A percentile compares a stretch with the other conserved stretches of the same genome.
phyloP scores from a whole-genome alignment of 2,329 filamentous ascomycete species.

The Fusarium algeriense region DNA sequence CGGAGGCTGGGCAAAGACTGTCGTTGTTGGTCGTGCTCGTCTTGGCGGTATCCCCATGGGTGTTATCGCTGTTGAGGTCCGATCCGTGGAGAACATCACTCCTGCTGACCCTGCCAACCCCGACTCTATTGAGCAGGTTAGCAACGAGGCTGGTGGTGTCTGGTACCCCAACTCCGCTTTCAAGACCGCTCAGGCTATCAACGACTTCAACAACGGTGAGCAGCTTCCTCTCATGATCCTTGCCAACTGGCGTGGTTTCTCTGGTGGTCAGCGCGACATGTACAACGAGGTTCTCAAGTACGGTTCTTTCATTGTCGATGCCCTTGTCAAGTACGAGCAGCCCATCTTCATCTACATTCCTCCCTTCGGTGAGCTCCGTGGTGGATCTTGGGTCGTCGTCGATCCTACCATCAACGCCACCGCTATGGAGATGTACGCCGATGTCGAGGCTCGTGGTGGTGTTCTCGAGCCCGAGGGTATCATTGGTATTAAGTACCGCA shows the following conservation, averaged over 20 bases:
- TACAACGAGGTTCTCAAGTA: slow-evolving; percentile 99
- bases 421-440: slow-evolving; percentile 99
- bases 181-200: slow-evolving; percentile 99
- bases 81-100: slow-evolving; percentile 95
- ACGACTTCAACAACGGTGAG: slow-evolving; percentile 99
- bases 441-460: slow-evolving; percentile 93
- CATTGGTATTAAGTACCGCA: slow-evolving; percentile 97
- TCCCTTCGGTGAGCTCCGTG: slow-evolving; percentile 94
- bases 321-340: slow-evolving; percentile 98
- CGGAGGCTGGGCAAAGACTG: slow-evolving; percentile 95
- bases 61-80: slow-evolving; percentile 97
- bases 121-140: slow-evolving; percentile 96
- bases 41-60: slow-evolving; percentile 97
- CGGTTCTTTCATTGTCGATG: slow-evolving; percentile 98
- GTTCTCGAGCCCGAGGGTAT: slow-evolving; percentile 98
- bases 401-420: slow-evolving; percentile 98
- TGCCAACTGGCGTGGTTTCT: slow-evolving; percentile 99
- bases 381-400: slow-evolving; percentile 99
- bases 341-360: slow-evolving; percentile 99
- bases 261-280: slow-evolving; percentile 99
- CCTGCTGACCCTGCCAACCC: slow-evolving; percentile 98
- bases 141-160: slow-evolving; percentile 95
- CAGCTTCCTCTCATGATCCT: slow-evolving; percentile 99
- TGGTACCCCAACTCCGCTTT: slow-evolving; percentile 99
- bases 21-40: slow-evolving; percentile 95